Evolutionary conservation across 371 early-diverging fungal genomes (phyloP), one percentile per base, ranked within the genome.

Genomic region (Mortierella sp.): DNA sequence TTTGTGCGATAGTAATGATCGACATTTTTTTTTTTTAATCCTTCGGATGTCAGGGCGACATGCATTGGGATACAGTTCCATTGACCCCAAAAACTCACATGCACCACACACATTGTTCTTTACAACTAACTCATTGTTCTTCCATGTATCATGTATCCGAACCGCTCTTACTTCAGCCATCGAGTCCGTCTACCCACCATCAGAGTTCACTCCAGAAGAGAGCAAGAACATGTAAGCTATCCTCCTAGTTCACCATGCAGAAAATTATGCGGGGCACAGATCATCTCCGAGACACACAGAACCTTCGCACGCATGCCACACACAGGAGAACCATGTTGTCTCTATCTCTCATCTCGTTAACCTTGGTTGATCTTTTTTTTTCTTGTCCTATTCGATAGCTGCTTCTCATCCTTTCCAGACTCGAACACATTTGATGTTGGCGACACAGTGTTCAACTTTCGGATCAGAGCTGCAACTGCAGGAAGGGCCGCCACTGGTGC

Each of bases 361-460:
- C 8, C 54, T 38, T 21, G n/a, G 9, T 41, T 39, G 38, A 41
- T 3, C 21, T 27, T 10, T 19, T 30, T 45, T 4, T 55, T 23
- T 24, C 31, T 21, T 16, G 28, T 0, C 23, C 38, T 58, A 12
- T 26, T n/a, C 14, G 16, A 10, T 68, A 94, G 94, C 46, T 89
- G 94, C 72, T 98, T 96, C 84, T 93, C 96, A 10, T 93, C 96
- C 5, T 96, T 98, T 80, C 98, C 98, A 1, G 98, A 98, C 85
- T 94, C 96, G 19, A 94, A 96, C 61, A 90, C 91, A 18, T 89
- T 92, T 62, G 95, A 94, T 79, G 84, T 91, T n/a, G 96, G 96
- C 54, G 97, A 98, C 83, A 92, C 91, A 57, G 88, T 91, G 14
- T 96, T 93, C 81, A 90, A 90, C 50, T 95, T 96, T 73, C 90